Conservation (phyloP, 805 yeast species). For the Ogataea methylovora region DNA sequence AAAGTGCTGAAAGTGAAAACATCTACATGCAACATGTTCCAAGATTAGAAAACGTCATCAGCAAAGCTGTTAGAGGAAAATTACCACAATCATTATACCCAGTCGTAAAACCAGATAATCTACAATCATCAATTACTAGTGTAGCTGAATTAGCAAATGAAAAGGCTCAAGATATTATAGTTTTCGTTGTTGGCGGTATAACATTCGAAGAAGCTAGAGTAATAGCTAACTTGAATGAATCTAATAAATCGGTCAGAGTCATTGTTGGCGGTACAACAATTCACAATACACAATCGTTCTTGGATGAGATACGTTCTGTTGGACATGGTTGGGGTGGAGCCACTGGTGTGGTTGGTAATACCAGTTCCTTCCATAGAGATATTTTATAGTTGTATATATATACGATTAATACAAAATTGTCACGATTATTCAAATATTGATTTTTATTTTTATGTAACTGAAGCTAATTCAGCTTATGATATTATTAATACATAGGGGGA, state of each 20-base stretch:
- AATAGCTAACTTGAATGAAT: conserved; percentile 59
- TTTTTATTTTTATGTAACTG: too few relatives aligned
- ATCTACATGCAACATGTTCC: conserved; percentile 92
- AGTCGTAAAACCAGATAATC: conserved; percentile 29
- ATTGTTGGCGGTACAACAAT: conserved; percentile 79
- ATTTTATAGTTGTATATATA: neutral
- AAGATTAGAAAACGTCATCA: conserved; percentile 44
- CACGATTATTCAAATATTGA: too few relatives aligned
- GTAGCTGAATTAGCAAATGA: neutral
- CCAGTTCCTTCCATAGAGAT: neutral
- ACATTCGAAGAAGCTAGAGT: conserved; percentile 90
- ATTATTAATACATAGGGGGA: too few relatives aligned
- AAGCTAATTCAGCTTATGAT: too few relatives aligned
- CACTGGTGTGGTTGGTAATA: neutral
- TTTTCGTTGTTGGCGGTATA: conserved; percentile 79
- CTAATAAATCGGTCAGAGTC: conserved; percentile 51
- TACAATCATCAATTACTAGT: conserved; percentile 1
- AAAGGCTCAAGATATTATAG: conserved; percentile 53
- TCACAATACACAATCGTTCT: conserved; percentile 35
- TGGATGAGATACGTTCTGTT: conserved; percentile 18
- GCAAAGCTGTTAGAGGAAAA: conserved; percentile 32
- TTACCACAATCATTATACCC: conserved; percentile 34
- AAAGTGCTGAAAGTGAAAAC: conserved; percentile 43
- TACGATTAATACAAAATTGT: too few relatives aligned
- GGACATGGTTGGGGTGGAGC: conserved; percentile 14